Base-by-base conservation (phyloP, 2,329 filamentous ascomycete species). In the Aspergillus transmontanensis region DNA sequence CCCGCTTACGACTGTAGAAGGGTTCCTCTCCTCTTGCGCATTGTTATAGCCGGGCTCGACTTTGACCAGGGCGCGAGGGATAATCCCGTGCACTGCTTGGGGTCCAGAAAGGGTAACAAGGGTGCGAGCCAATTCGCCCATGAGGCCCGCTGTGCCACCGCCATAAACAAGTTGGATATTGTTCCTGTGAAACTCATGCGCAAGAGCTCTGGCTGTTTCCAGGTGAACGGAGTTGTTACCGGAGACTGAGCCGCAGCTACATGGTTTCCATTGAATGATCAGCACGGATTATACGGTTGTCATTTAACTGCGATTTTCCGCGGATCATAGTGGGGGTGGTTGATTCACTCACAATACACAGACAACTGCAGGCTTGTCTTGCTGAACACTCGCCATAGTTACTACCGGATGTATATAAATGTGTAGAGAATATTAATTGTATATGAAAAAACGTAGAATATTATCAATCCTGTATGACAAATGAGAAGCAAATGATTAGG, bases 121-220 rank as follows among this genome's bases (percentile, higher is more conserved):
- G 0, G 92, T 94, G 72, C 90, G 90, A 53, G 95, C 93, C 12
- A 98, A 80, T 76, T 97, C 93, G 74, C 95, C 95, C 95, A 99
- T 99, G 53, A 99, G 86, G 11, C 95, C 95, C 43, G 93, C 88
- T 2, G 94, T 98, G 73, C 95, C 95, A 70, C 95, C 95, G 70
- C 95, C 95, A 79, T 98, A 99, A 68, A 98, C 93, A 50, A 99
- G 87, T 11, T 87, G 85, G 72, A 96, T 93, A 76, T 92, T 89
- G 73, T 91, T 86, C 57, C 86, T 84, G 75, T 93, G 90, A 81
- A 98, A 90, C 68, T 85, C 83, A 39, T 82, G 82, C 60, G 90
- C 94, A 16, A 98, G 88, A 34, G 87, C 80, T 45, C 90, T 89
- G 3, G 95, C 95, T 9, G 93, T 89, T 76, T 89, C 88, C 72